Evolutionary conservation across 73 alveolate species (phyloP).

Genomic region (Tetrahymena borealis): DNA sequence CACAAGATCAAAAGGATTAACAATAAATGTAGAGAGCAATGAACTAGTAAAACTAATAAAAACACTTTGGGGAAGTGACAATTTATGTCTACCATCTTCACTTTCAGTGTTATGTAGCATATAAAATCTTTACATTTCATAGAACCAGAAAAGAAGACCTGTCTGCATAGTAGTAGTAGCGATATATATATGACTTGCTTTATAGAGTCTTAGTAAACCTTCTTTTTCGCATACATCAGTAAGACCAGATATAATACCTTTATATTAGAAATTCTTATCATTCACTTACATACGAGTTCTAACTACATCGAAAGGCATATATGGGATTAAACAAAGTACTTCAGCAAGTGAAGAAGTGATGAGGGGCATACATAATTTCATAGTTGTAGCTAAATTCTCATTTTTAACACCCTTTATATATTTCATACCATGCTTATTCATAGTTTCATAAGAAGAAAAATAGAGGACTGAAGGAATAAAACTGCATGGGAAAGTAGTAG

Average conservation of each 20-base stretch:
- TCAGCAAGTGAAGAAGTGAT: constrained; percentile 34
- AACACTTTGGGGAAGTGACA: constrained; percentile 7
- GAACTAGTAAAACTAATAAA: constrained; percentile 11
- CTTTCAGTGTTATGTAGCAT: constrained; percentile 1
- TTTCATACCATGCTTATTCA: constrained; percentile 18
- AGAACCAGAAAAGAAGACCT: constrained; percentile 33
- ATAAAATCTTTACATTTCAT: constrained; percentile 25
- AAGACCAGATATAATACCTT: constrained; percentile 5
- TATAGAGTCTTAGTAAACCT: constrained; percentile 19
- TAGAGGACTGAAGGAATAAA: constrained; percentile 21
- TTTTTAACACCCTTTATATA: constrained; percentile 3
- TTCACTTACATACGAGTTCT: constrained; percentile 41
- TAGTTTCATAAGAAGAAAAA: constrained; percentile 20
- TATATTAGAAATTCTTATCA: constrained; percentile 29
- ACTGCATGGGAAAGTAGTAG: constrained; percentile 30
- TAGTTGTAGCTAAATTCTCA: not conserved
- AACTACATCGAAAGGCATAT: constrained; percentile 27
- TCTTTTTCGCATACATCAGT: constrained; percentile 18
- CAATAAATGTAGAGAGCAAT: constrained; percentile 14
- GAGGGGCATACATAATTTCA: constrained; percentile 21
- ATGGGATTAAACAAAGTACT: constrained; percentile 5
- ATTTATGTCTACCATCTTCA: not conserved
- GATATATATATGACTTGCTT: constrained; percentile 26
- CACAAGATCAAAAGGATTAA: constrained; percentile 31
- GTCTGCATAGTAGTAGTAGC: constrained; percentile 12